phyloP scores from a whole-genome alignment of 805 yeast species.

The Pichia paraexigua region DNA sequence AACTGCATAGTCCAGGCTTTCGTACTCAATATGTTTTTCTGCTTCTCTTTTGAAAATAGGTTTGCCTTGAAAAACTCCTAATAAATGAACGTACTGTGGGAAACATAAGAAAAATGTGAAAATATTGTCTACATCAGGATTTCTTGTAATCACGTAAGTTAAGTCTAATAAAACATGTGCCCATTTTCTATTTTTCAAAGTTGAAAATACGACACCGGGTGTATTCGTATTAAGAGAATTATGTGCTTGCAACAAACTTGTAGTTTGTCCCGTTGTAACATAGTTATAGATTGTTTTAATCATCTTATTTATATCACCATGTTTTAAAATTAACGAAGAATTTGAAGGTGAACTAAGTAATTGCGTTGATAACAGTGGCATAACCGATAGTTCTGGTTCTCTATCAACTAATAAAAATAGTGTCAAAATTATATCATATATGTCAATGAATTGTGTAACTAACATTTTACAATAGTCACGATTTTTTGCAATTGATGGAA shows the following conservation, averaged over 20 bases:
- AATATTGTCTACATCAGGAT: slow-evolving; percentile 39
- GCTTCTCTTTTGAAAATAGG: slow-evolving; percentile 71
- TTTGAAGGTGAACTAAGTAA: slow-evolving; percentile 84
- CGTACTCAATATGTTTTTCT: slow-evolving; percentile 82
- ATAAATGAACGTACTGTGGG: slow-evolving; percentile 47
- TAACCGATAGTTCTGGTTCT: slow-evolving; percentile 77
- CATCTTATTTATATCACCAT: slow-evolving; percentile 57
- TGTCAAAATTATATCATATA: slow-evolving; percentile 69
- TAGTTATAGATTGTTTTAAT: slow-evolving; percentile 57
- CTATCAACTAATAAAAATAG: slow-evolving; percentile 67
- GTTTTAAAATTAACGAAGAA: slow-evolving; percentile 52
- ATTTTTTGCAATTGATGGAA: slow-evolving; percentile 57
- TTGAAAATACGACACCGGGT: slow-evolving; percentile 29
- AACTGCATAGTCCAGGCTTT: slow-evolving; percentile 71
- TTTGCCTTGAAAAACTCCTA: slow-evolving; percentile 67
- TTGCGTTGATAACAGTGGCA: slow-evolving; percentile 73
- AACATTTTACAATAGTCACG: slow-evolving; percentile 47
- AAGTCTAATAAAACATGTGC: slow-evolving; percentile 74
- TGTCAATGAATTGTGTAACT: slow-evolving; percentile 73
- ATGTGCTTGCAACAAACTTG: not conserved
- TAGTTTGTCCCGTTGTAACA: slow-evolving; percentile 43
- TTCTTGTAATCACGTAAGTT: slow-evolving; percentile 68
- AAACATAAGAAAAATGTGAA: slow-evolving; percentile 29
- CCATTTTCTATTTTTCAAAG: slow-evolving; percentile 62
- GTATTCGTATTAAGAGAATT: slow-evolving; percentile 11